Evolutionary conservation across 495 filamentous ascomycete genomes (phyloP).

Genomic region (Pseudomonodictys pantanalensis): DNA sequence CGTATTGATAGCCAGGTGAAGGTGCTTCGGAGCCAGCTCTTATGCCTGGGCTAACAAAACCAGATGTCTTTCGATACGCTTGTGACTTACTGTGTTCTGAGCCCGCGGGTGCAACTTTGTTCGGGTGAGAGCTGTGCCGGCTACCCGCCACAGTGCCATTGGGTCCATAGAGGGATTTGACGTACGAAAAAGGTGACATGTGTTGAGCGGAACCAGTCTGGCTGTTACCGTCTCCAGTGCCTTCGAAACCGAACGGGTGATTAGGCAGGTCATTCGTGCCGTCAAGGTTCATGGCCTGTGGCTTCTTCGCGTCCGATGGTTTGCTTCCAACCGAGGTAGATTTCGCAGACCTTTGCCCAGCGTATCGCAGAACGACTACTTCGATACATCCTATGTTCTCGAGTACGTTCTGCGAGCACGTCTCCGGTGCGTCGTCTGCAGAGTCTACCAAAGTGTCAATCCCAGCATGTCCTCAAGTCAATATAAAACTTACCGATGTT

Average conservation of each 20-base stretch:
- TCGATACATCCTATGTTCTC: constrained; percentile 50
- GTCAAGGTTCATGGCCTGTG: neutral
- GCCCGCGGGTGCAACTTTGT: neutral
- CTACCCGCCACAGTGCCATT: too few species aligned
- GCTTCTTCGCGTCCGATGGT: neutral
- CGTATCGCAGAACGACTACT: constrained; percentile 48
- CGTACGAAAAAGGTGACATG: neutral
- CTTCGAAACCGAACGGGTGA: constrained; percentile 7
- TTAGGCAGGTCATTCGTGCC: constrained; percentile 12
- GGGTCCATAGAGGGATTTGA: neutral
- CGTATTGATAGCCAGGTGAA: neutral
- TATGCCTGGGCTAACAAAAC: too few species aligned
- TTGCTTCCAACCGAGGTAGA: neutral
- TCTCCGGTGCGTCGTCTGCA: constrained; percentile 33
- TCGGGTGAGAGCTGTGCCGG: too few species aligned
- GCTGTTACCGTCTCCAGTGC: neutral
- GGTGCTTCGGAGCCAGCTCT: neutral
- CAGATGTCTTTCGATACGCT: too few species aligned
- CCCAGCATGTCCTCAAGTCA: neutral
- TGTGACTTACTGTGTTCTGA: neutral
- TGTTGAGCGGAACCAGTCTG: neutral
- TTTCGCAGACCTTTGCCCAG: neutral
- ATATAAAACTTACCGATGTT: constrained; percentile 39
- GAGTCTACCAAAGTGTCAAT: constrained; percentile 1
- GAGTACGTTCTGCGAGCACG: constrained; percentile 33